These are phyloP conservation scores for Cladophialophora carrionii DNA, from an alignment of 2,329 filamentous ascomycete genomes.

Conservation along the genomic window DNA sequence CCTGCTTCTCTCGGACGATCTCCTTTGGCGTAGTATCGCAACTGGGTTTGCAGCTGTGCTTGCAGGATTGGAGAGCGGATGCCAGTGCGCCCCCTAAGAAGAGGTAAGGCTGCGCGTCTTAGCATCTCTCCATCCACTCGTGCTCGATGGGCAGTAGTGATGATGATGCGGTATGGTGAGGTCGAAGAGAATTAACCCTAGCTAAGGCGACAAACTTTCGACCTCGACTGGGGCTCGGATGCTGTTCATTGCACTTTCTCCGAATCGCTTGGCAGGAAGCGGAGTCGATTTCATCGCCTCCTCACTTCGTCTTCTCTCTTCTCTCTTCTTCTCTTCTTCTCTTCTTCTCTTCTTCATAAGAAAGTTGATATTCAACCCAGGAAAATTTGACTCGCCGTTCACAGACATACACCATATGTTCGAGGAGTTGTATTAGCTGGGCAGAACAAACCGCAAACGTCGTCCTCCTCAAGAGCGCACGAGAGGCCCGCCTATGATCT, in stretches of 20 bases:
- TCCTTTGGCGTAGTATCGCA: constrained; percentile 47
- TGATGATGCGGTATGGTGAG: background rate
- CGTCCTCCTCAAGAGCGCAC: constrained; percentile 56
- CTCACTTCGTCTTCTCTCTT: constrained; percentile 28
- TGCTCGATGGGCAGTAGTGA: constrained; percentile 6
- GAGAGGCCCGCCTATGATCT: constrained; percentile 52
- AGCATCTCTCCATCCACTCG: constrained; percentile 45
- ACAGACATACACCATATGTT: constrained; percentile 48
- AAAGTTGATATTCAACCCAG: constrained; percentile 60
- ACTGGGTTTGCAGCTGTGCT: constrained; percentile 43
- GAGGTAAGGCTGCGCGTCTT: constrained; percentile 51
- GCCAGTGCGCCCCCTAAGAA: constrained; percentile 45
- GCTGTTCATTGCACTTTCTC: background rate
- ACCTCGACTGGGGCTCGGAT: background rate
- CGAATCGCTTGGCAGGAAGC: background rate
- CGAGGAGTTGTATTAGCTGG: constrained; percentile 63
- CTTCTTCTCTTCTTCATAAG: constrained; percentile 48
- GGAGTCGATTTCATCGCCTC: constrained; percentile 4
- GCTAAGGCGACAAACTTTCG: background rate
- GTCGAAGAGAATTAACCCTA: background rate
- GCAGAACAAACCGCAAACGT: constrained; percentile 50
- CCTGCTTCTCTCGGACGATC: constrained; percentile 41
- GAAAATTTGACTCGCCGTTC: constrained; percentile 64
- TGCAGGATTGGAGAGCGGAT: constrained; percentile 42
- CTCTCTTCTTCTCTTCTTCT: constrained; percentile 33